These are phyloP conservation scores for Penicillium herquei DNA, from an alignment of 495 filamentous ascomycete species.

Conservation along the genomic window DNA sequence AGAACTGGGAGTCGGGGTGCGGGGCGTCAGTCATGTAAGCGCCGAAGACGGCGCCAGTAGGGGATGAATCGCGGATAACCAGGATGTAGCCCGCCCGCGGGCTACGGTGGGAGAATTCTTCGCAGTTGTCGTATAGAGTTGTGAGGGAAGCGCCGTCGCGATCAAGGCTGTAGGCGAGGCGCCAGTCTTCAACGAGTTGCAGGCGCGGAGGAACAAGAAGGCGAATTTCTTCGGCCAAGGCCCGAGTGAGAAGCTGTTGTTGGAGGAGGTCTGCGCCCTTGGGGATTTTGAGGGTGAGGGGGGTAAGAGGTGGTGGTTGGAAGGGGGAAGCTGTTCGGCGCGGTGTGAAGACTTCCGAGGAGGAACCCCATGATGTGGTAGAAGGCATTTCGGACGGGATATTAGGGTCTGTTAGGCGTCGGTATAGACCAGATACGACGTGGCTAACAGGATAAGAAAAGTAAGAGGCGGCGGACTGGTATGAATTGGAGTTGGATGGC, in stretches of 20 bases:
- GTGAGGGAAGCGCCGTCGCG: constrained; percentile 83
- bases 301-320: constrained; percentile 59
- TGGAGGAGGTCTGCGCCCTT: constrained; percentile 33
- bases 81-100: constrained; percentile 82
- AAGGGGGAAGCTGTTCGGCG: constrained; percentile 57
- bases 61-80: constrained; percentile 70
- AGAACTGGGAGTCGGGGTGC: constrained; percentile 78
- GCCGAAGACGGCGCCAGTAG: constrained; percentile 70
- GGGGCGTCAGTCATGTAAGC: constrained; percentile 90
- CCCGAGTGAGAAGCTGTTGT: constrained; percentile 59
- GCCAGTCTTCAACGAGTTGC: constrained; percentile 85
- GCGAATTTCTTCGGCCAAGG: constrained; percentile 90
- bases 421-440: constrained; percentile 52
- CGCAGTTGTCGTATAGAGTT: constrained; percentile 81
- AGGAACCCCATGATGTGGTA: constrained; percentile 21
- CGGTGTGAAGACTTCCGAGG: constrained; percentile 45
- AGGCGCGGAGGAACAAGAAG: constrained; percentile 81
- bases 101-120: constrained; percentile 55
- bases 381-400: constrained; percentile 24
- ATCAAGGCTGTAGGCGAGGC: constrained; percentile 84
- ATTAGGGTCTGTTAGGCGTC: constrained; percentile 49
- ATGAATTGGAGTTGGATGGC: constrained; percentile 14
- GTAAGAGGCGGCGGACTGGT: constrained; percentile 46
- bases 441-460: constrained; percentile 56
- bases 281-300: constrained; percentile 44